phyloP scores from a whole-genome alignment of 1,139 yeast species.

The Protomyces macrosporus region DNA sequence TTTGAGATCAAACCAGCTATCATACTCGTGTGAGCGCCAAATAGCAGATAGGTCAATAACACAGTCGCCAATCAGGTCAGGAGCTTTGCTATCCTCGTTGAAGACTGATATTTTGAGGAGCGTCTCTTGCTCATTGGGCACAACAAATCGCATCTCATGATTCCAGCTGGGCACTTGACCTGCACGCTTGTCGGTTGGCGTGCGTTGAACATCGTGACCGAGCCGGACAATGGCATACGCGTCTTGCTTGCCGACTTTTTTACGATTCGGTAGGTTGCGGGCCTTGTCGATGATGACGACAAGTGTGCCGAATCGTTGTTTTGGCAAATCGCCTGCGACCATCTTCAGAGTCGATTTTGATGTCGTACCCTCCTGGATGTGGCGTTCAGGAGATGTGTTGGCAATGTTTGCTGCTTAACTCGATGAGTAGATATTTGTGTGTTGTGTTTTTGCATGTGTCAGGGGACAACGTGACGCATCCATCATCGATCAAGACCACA shows the following conservation, averaged over 20 bases:
- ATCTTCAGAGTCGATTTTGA: not conserved
- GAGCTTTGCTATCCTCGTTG: slow-evolving; percentile 81
- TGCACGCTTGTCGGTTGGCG: slow-evolving; percentile 69
- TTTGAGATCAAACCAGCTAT: slow-evolving; percentile 72
- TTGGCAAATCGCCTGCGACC: not conserved
- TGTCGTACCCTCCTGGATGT: no score
- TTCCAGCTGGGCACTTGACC: slow-evolving; percentile 86
- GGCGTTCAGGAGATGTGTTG: no score
- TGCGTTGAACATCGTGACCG: slow-evolving; percentile 73
- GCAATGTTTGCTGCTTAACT: no score
- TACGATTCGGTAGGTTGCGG: slow-evolving; percentile 67
- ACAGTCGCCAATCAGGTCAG: slow-evolving; percentile 77
- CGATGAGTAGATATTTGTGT: no score
- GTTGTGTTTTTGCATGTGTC: no score
- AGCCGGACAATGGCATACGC: slow-evolving; percentile 78
- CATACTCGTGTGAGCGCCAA: slow-evolving; percentile 69
- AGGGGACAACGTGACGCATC: no score
- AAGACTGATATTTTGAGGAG: slow-evolving; percentile 59
- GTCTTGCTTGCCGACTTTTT: slow-evolving; percentile 80
- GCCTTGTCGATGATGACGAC: slow-evolving; percentile 20
- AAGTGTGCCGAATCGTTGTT: slow-evolving; percentile 14
- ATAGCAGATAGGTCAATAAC: slow-evolving; percentile 65
- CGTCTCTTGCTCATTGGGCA: slow-evolving; percentile 42
- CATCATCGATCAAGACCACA: no score
- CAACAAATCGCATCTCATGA: slow-evolving; percentile 32